Percentiles rank a stretch among this genome's conserved stretches.
phyloP scores from a whole-genome alignment of 805 yeast species.

The Schwanniomyces yamadae region DNA sequence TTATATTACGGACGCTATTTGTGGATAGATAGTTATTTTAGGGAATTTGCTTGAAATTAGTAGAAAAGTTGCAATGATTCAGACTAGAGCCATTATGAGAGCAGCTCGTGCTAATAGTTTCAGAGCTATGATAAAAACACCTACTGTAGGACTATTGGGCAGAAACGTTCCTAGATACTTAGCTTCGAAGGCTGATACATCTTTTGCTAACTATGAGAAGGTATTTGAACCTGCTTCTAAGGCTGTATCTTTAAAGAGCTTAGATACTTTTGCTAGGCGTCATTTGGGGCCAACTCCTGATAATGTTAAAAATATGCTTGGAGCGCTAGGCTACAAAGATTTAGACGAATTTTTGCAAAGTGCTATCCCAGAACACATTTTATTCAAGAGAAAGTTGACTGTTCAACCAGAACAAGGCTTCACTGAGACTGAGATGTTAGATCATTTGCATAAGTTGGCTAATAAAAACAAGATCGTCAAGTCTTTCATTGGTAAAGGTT shows the following conservation, averaged over 20 bases:
- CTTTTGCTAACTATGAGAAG: conserved; percentile 49
- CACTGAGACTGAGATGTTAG: conserved; percentile 78
- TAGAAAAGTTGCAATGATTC: neutral
- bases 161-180: conserved; percentile 11
- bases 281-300: conserved; percentile 80
- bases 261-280: conserved; percentile 86
- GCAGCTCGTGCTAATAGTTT: conserved; percentile 4
- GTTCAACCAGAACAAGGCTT: conserved; percentile 72
- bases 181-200: conserved; percentile 46
- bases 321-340: conserved; percentile 60
- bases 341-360: conserved; percentile 66
- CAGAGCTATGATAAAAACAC: neutral
- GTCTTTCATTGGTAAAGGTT: conserved; percentile 91
- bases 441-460: conserved; percentile 67
- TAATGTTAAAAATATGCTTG: conserved; percentile 66
- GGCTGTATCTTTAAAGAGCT: conserved; percentile 22
- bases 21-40: no score
- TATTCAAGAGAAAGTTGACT: conserved; percentile 63
- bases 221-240: conserved; percentile 44
- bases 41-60: no score
- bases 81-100: conserved; percentile 1
- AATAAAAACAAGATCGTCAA: conserved; percentile 68
- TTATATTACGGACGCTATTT: no score
- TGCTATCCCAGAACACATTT: conserved; percentile 76
- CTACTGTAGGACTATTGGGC: neutral